phyloP scores from a whole-genome alignment of 192 early-diverging fungal genomes.

The Dispira simplex region DNA sequence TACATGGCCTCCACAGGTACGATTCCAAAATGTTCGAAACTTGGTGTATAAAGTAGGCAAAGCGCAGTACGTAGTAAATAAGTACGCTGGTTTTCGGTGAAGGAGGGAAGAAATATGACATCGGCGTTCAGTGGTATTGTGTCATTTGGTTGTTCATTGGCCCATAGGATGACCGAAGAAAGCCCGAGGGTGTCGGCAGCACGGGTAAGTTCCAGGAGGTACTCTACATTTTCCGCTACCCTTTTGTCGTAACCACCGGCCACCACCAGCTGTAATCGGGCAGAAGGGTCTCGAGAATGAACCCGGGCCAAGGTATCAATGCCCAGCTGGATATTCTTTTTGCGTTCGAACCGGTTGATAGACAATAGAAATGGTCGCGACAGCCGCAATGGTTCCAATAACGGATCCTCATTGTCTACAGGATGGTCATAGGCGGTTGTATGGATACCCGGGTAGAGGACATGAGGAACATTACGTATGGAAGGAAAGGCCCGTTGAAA shows the following conservation, averaged over 20 bases:
- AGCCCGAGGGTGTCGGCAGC: conserved; percentile 30
- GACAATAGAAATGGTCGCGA: conserved; percentile 40
- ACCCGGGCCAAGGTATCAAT: conserved; percentile 54
- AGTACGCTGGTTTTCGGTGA: conserved; percentile 63
- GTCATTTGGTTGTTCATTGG: neutral
- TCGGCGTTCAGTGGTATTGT: conserved; percentile 26
- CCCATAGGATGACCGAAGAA: conserved; percentile 16
- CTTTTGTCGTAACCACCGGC: conserved; percentile 83
- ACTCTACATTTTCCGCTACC: conserved; percentile 75
- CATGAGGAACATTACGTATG: conserved; percentile 41
- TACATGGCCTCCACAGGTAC: conserved; percentile 97
- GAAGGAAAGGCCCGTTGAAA: conserved; percentile 56
- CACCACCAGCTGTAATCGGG: conserved; percentile 40
- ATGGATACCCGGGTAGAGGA: conserved; percentile 76
- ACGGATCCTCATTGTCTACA: conserved; percentile 18
- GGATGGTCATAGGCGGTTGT: conserved; percentile 48
- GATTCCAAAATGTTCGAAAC: conserved; percentile 92
- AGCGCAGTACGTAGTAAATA: conserved; percentile 43
- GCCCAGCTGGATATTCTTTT: conserved; percentile 76
- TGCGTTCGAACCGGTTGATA: conserved; percentile 94
- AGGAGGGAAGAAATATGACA: conserved; percentile 80
- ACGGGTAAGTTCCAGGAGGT: conserved; percentile 51
- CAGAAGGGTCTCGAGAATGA: neutral
- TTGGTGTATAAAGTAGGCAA: conserved; percentile 78
- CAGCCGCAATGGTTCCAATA: conserved; percentile 4